Conservation (phyloP, 23 red algal species). For the Porphyridium purpureum region DNA sequence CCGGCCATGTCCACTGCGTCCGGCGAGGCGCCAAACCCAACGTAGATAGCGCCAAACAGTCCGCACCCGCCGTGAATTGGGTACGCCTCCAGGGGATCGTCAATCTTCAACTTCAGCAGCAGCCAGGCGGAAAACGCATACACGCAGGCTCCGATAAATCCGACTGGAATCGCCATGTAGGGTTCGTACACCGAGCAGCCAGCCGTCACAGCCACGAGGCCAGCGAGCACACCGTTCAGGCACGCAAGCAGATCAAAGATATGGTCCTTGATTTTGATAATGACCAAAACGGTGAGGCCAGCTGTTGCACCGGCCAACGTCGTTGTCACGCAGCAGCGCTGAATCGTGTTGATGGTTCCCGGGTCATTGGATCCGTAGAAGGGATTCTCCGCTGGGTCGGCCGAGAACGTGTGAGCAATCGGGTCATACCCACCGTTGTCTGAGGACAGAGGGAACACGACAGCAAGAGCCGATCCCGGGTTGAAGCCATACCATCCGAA, state of each 20-base stretch:
- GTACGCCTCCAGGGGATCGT: conserved; percentile 89
- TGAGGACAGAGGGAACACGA: conserved; percentile 9
- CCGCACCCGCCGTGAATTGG: conserved; percentile 73
- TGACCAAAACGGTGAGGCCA: conserved; percentile 43
- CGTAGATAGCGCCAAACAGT: conserved; percentile 34
- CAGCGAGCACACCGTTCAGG: conserved; percentile 71
- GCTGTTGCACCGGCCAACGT: conserved; percentile 51
- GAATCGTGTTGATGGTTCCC: conserved; percentile 6
- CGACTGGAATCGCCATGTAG: conserved; percentile 59
- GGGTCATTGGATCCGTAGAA: not conserved
- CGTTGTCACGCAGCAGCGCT: conserved; percentile 53
- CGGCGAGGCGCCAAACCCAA: conserved; percentile 50
- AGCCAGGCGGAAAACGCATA: conserved; percentile 32
- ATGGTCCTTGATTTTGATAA: conserved; percentile 36
- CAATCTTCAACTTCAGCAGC: conserved; percentile 47
- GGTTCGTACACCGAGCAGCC: conserved; percentile 59
- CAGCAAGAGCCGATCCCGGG: conserved; percentile 56
- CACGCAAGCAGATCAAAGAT: conserved; percentile 53
- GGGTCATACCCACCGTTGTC: conserved; percentile 7
- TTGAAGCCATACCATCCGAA: conserved; percentile 99
- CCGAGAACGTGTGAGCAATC: no score
- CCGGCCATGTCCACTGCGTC: conserved; percentile 17
- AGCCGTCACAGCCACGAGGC: conserved; percentile 71
- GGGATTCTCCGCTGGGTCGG: not conserved
- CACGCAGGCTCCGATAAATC: conserved; percentile 54